Percentiles rank a stretch among this genome's conserved stretches.
Conservation (phyloP, 257 asterid species). For the Capsicum rhomboideum region DNA sequence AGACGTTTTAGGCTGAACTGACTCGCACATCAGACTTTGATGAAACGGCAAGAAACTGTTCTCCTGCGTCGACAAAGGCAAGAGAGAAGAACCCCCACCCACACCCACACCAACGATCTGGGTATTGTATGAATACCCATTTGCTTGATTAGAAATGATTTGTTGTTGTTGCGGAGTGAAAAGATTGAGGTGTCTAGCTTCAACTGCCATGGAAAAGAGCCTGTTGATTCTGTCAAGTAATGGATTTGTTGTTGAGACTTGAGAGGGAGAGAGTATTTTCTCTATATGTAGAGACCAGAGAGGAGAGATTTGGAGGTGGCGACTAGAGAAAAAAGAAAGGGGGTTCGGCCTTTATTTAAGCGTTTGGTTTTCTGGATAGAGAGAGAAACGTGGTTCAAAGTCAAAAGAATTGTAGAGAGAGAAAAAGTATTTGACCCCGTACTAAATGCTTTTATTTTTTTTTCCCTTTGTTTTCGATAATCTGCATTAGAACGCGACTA, state of each 20-base stretch:
- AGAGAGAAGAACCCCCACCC: conserved; percentile 6
- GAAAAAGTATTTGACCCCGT: neutral
- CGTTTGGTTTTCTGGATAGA: conserved; percentile 21
- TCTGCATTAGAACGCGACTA: too few species aligned
- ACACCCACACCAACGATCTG: conserved; percentile 20
- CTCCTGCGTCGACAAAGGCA: conserved; percentile 25
- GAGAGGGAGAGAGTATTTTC: neutral
- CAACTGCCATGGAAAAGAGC: conserved; percentile 52
- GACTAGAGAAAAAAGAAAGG: conserved; percentile 13
- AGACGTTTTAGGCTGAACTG: conserved; percentile 42
- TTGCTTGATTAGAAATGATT: conserved; percentile 19
- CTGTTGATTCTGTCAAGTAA: neutral
- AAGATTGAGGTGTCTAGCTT: conserved; percentile 55
- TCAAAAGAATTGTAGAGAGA: conserved; percentile 20
- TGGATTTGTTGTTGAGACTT: neutral
- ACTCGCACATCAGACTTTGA: conserved; percentile 28
- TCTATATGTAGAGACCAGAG: neutral
- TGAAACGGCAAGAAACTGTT: conserved; percentile 19
- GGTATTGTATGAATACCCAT: conserved; percentile 11
- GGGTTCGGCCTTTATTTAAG: conserved; percentile 37
- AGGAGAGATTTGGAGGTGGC: conserved; percentile 28
- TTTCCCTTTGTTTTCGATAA: too few species aligned
- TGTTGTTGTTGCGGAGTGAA: conserved; percentile 23
- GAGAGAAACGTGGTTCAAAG: conserved; percentile 6
- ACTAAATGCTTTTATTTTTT: neutral